Base-by-base conservation (phyloP, 2,329 filamentous ascomycete species). In the Pezicula radicicola region DNA sequence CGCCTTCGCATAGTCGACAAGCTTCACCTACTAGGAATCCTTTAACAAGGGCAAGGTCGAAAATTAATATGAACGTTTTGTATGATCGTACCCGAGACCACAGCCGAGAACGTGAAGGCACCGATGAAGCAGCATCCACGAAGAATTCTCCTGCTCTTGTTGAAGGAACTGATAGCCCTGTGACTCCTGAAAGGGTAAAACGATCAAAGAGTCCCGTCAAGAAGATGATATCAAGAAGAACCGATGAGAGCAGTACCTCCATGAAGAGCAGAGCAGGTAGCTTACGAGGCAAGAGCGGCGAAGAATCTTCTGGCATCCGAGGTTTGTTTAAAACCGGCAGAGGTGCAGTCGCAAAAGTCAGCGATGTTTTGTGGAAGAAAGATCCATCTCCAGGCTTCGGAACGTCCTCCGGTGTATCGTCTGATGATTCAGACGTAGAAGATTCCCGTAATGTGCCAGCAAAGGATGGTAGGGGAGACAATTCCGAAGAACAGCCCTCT, bases 281-380 rank as follows among this genome's bases (percentile, higher is more conserved):
- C n/a, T 74, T 71, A 19, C 66, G 72, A 16, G 73, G 66, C 2
- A 66, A 61, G 50, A 27, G n/a, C 27, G 58, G 63, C 21, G 74
- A 79, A 37, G 73, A 79, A 49, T 66, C 70, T 37, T 82, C 81
- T 9, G 83, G 81, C 35, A 75, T 91, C 8, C 82, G 85, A 40
- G 84, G 87, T 6, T 85, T 96, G 45, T 87, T 96, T 70, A 93
- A 91, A 70, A 86, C 85, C 3, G 81, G 84, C 46, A 79, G 88
- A 50, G 84, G 75, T 55, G 84, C 87, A 60, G 77, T 85, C 7
- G 78, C 80, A 0, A 81, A 79, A 60, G 76, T 86, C 33, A 80
- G 81, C 15, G 81, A 83, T 46, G 74, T 80, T 41, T 78, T 86
- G 19, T 75, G 83, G 67, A 80, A 77, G 58, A 81, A 78, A 60